Evolutionary conservation across 2,329 filamentous ascomycete species (phyloP).

Genomic region (Fusarium pseudonygamai): DNA sequence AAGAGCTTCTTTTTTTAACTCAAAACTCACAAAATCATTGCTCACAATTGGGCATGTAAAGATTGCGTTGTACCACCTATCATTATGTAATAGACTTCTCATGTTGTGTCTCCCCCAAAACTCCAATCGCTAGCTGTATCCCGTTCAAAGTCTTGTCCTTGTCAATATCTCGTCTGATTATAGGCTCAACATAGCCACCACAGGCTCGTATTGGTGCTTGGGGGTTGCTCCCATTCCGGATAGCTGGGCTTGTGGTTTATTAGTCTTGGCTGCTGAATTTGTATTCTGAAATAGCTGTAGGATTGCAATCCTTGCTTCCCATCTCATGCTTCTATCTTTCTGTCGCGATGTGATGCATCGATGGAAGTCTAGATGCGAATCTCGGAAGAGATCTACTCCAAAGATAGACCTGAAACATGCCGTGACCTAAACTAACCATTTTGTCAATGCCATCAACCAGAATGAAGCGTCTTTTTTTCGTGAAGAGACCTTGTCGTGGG

Average conservation of each 20-base stretch:
- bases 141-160: conserved; percentile 10
- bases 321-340: conserved; percentile 17
- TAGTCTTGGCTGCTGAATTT: conserved; percentile 2
- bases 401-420: background rate
- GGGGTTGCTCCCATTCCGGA: background rate
- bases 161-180: conserved; percentile 13
- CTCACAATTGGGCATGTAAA: background rate
- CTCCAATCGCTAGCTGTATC: background rate
- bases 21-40: background rate
- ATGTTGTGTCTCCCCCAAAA: background rate
- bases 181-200: conserved; percentile 36
- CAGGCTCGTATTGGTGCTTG: conserved; percentile 36
- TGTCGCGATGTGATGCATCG: background rate
- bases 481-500: background rate
- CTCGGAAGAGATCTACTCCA: background rate
- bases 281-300: conserved; percentile 7
- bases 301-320: conserved; percentile 22
- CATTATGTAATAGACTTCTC: background rate
- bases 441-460: background rate
- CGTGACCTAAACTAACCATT: background rate
- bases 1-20: background rate
- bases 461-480: conserved; percentile 8
- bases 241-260: background rate
- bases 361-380: background rate
- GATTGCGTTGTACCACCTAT: background rate